Percentiles rank a stretch among this genome's conserved stretches.
Conservation (phyloP, 164 flowering plant species). For the Macadamia integrifolia region DNA sequence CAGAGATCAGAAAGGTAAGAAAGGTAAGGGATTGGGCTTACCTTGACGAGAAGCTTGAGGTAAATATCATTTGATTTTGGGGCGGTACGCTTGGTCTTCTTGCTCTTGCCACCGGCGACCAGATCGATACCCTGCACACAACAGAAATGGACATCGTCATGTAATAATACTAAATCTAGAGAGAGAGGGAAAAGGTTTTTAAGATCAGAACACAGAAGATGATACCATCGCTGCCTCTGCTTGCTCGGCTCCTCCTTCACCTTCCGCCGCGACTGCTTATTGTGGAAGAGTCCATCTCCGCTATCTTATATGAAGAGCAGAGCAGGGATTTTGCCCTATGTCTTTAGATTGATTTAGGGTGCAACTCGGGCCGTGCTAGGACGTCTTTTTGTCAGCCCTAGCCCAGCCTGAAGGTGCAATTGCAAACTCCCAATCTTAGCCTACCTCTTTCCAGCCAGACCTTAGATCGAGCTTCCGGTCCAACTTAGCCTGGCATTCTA, state of each 20-base stretch:
- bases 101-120: conserved; percentile 53
- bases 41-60: conserved; percentile 64
- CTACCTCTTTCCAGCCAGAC: no score
- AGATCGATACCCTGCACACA: conserved; percentile 49
- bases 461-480: no score
- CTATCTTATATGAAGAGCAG: no score
- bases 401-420: no score
- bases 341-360: no score
- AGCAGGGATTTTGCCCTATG: no score
- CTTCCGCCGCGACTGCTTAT: neutral
- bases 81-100: conserved; percentile 51
- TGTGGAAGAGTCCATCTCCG: neutral
- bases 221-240: conserved; percentile 3
- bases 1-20: neutral
- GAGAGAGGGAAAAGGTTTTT: neutral
- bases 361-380: no score
- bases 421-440: no score
- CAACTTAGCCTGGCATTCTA: no score
- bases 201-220: neutral
- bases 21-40: neutral
- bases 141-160: neutral
- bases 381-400: no score
- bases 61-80: conserved; percentile 56
- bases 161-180: neutral
- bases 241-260: neutral